Evolutionary conservation across 345 rosid species (phyloP).

Genomic region (Citrus inodora): DNA sequence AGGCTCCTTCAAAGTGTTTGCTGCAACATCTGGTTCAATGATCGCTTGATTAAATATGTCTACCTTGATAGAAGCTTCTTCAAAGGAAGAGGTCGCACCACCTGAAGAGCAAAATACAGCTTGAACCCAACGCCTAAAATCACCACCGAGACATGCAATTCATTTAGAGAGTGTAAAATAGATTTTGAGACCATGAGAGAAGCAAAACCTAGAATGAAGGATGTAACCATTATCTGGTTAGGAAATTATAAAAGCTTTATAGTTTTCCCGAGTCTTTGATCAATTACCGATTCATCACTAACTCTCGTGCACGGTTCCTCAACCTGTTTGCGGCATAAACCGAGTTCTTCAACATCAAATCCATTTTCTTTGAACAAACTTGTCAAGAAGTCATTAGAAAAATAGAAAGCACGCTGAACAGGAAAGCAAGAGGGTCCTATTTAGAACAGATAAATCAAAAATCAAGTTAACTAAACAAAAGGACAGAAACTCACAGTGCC

Average conservation of each 20-base stretch:
- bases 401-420: conserved; percentile 88
- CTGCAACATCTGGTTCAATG: conserved; percentile 19
- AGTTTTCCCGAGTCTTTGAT: not conserved
- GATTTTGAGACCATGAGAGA: not conserved
- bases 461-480: conserved; percentile 5
- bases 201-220: not conserved
- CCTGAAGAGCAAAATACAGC: conserved; percentile 58
- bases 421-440: conserved; percentile 4
- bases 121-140: conserved; percentile 84
- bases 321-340: conserved; percentile 83
- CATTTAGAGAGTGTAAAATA: not conserved
- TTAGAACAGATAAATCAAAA: not conserved
- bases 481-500: conserved; percentile 73
- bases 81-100: conserved; percentile 8
- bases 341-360: conserved; percentile 69
- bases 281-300: conserved; percentile 75
- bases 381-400: conserved; percentile 71
- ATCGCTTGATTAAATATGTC: conserved; percentile 25
- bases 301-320: conserved; percentile 83
- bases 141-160: not conserved
- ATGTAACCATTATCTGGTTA: not conserved
- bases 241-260: not conserved
- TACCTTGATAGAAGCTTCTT: conserved; percentile 24
- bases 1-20: conserved; percentile 17
- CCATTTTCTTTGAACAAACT: conserved; percentile 64